Evolutionary conservation across 2,329 filamentous ascomycete genomes (phyloP).

Genomic region (Didymella segeticola): DNA sequence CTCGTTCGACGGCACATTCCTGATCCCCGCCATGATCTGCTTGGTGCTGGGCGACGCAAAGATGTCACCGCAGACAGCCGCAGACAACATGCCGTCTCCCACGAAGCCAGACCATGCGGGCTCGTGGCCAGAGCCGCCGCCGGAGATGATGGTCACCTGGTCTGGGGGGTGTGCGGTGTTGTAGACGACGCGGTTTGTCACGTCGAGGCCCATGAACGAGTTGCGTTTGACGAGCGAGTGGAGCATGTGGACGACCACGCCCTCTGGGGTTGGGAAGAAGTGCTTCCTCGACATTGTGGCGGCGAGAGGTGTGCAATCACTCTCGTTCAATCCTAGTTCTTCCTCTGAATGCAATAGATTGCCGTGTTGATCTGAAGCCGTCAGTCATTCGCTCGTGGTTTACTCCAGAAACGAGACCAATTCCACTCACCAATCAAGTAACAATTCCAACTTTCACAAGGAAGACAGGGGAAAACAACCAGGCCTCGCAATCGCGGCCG

Average conservation of each 20-base stretch:
- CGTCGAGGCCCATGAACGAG: conserved; percentile 52
- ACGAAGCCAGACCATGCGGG: conserved; percentile 59
- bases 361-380: background rate
- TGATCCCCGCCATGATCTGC: conserved; percentile 58
- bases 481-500: background rate
- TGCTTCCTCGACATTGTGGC: conserved; percentile 60
- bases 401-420: too few relatives aligned
- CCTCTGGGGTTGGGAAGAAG: conserved; percentile 60
- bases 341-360: background rate
- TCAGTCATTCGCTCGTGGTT: background rate
- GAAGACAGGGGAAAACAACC: too few relatives aligned
- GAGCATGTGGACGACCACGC: conserved; percentile 58
- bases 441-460: background rate
- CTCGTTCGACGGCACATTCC: conserved; percentile 54
- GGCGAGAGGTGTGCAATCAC: background rate
- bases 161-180: conserved; percentile 52
- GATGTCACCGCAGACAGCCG: conserved; percentile 57
- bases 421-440: background rate
- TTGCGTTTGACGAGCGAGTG: conserved; percentile 57
- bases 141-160: conserved; percentile 56
- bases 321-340: background rate
- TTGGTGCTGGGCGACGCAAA: conserved; percentile 58
- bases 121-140: conserved; percentile 58
- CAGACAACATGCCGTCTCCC: conserved; percentile 57
- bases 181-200: conserved; percentile 57